Conservation (phyloP, 768 basidiomycete genomes). For the Xerocomellus intermedius region DNA sequence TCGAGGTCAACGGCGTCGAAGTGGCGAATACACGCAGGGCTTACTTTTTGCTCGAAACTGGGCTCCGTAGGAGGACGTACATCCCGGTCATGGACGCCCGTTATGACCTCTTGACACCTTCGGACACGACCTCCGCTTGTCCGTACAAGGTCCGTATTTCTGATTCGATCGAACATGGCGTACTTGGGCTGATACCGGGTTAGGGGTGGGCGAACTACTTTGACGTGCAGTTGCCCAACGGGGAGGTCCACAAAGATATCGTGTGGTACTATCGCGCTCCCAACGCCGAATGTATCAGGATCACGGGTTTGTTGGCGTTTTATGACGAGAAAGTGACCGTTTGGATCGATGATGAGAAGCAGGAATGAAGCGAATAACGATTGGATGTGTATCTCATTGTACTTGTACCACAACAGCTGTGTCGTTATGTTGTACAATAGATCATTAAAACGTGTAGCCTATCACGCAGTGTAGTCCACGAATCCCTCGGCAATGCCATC, state of each 20-base stretch:
- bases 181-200: conserved; percentile 1
- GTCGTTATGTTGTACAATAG: conserved; percentile 3
- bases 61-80: conserved; percentile 55
- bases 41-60: conserved; percentile 56
- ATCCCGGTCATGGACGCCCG: conserved; percentile 56
- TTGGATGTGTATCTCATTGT: not conserved
- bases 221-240: conserved; percentile 45
- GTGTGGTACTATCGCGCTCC: conserved; percentile 67
- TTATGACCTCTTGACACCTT: conserved; percentile 49
- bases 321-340: conserved; percentile 70
- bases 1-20: conserved; percentile 62
- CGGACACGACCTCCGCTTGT: conserved; percentile 47
- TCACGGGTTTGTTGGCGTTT: conserved; percentile 55
- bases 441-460: not conserved
- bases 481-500: conserved; percentile 13
- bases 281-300: conserved; percentile 46
- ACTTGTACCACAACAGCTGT: not conserved
- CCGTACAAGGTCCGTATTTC: conserved; percentile 57
- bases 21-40: conserved; percentile 57
- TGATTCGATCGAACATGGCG: not conserved
- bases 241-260: conserved; percentile 45
- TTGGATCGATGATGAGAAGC: conserved; percentile 58
- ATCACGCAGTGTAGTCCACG: not conserved
- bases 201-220: conserved; percentile 64
- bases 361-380: conserved; percentile 32